Evolutionary conservation across 2,329 filamentous ascomycete genomes (phyloP), one percentile per base, ranked within the genome.

Genomic region (Colletotrichum musicola): DNA sequence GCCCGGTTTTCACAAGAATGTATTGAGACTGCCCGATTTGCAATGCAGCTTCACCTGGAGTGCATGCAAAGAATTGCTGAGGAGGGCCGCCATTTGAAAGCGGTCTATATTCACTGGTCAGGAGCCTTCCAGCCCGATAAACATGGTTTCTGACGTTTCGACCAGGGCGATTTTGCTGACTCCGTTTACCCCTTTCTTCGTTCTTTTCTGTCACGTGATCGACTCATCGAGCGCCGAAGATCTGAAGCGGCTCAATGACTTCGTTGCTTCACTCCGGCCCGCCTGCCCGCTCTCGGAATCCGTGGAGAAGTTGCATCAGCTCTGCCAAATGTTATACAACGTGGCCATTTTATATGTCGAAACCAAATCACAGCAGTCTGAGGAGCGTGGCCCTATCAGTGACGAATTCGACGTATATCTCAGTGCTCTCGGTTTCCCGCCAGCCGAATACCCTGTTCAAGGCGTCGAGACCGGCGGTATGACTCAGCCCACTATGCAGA

Each of bases 391-490:
- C 3, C 82, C 83, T 6, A 85, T 88, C 3, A 86, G 85, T 1
- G 83, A 87, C 65, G 86, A 89, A 72, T 90, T 92, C 69, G 88
- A 92, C 71, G 86, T 87, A 65, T 92, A 91, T 72, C 81, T 92
- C 1, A 87, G 83, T 72, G 89, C 89, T 22, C 81, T 92, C 16
- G 90, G 90, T 0, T 83, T 92, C 67, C 87, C 89, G 70, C 85
- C 86, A 60, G 75, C 73, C 71, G 42, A 75, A 72, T 72, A 66
- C 69, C 35, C 65, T 57, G 44, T 74, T 63, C 64, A 25, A 68
- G 49, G 60, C 50, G 73, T 71, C 4, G 79, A 77, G 27, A 78
- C 81, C 57, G 74, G 77, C 9, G 57, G 72, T 20, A 74, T 77
- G 64, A 72, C 73, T 44, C 71, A 76, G 30, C 69, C 73, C 14